Base-by-base conservation (phyloP, 495 filamentous ascomycete species). In the Hypoxylon lienhwacheense region DNA sequence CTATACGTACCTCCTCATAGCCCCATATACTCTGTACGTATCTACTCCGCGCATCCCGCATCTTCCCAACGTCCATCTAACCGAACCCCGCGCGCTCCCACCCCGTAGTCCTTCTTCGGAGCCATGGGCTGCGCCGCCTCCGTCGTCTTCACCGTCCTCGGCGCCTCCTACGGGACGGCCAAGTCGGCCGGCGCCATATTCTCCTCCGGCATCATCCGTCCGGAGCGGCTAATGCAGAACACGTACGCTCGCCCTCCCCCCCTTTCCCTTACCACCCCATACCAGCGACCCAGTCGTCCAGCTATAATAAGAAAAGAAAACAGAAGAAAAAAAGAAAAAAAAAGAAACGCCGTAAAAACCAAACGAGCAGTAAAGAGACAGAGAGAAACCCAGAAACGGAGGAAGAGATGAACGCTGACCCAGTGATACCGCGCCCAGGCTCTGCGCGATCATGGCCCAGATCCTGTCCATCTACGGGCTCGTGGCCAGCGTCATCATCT, bases 101-200 rank as follows among this genome's bases (percentile, higher is more conserved):
- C 8, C 8, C 26, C 22, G 5, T 15, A 68, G 74, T 72, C 75
- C 48, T 78, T 79, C 67, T 79, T 81, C 60, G 73, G 74, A 14
- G 70, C 76, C 2, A 54, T 79, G 37, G 77, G 77, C 44, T 75
- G 70, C 57, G 70, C 71, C 10, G 55, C 61, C 67, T 86, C 91
- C 63, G 90, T 96, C 75, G 78, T 90, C 75, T 70, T 75, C 68
- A 73, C 71, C 47, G 88, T 76, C 64, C 73, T 89, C 61, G 91
- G 92, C 64, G 90, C 91, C 46, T 89, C 91, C 57, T 97, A 96
- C 75, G 92, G 92, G 50, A 96, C 92, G 14, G 89, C 92, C 54
- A 79, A 79, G 53, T 83, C 91, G 40, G 84, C 89, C 53, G 83
- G 92, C 8, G 91, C 91, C 40, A 90, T 88, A 26, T 95, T 91